Base-by-base conservation (phyloP, 1,284 basidiomycete genomes). In the Cutaneotrichosporon sp. region DNA sequence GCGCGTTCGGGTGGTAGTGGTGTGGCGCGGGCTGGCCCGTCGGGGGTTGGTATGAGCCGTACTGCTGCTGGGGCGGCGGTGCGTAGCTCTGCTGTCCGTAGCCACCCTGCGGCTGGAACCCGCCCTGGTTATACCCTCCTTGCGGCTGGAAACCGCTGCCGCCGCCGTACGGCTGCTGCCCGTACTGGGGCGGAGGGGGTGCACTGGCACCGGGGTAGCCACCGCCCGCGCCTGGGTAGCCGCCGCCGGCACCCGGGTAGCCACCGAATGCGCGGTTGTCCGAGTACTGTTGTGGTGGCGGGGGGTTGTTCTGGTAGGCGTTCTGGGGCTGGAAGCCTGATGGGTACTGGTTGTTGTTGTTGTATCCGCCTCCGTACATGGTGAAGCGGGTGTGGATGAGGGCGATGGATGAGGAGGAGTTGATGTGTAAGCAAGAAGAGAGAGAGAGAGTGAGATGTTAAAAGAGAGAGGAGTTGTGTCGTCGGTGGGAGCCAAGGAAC, bases 1-100 rank as follows among this genome's bases (percentile, higher is more conserved):
- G 59, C 6, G n/a, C 56, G n/a, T 58, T 64, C 8, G 59, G 43
- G 22, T 58, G 56, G 54, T 66, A 66, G 45, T 58, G 42, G 20
- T 31, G 27, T 2, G 59, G 59, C 5, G 53, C 42, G 8, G 62
- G 62, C 45, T 59, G 54, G 18, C 64, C 61, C 9, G 61, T 63
- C 18, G 65, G 62, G 5, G 59, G 62, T 33, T 52, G 49, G 56
- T 58, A 63, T 18, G 33, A 33, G 8, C 34, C 43, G 25, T 54
- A 54, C 22, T 53, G 33, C 51, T 36, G 51, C 22, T n/a, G 33
- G 33, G n/a, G 51, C 20, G 29, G 51, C 14, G 31, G 49, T n/a
- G 49, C 49, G 29, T 52, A 52, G 51, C 51, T 52, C 51, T 36
- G 31, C 20, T 52, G 51, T 22, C 29, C 25, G 33, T 34, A 34